Percentiles rank a stretch among this genome's conserved stretches.
phyloP scores from a whole-genome alignment of 495 filamentous ascomycete genomes.

The Penicillium chermesinum region DNA sequence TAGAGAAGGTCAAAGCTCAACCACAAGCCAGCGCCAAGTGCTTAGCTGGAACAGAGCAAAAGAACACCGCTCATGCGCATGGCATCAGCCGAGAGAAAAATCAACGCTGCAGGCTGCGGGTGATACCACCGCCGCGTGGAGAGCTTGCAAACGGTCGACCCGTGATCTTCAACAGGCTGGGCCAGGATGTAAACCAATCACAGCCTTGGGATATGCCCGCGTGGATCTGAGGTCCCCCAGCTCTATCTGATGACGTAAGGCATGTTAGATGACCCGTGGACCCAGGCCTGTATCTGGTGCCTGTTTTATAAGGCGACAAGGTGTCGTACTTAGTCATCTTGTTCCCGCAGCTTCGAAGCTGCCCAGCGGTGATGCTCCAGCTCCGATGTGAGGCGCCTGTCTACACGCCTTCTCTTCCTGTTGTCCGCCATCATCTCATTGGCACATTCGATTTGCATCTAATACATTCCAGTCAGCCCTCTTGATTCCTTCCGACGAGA shows the following conservation, averaged over 20 bases:
- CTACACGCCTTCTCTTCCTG: constrained; percentile 8
- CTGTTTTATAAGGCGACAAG: constrained; percentile 5
- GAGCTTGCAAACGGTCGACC: constrained; percentile 14
- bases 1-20: background rate
- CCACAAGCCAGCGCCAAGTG: background rate
- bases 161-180: too few relatives aligned
- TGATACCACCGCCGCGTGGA: constrained; percentile 10
- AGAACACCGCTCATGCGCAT: constrained; percentile 5
- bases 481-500: constrained; percentile 3
- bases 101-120: constrained; percentile 5
- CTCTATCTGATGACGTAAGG: background rate
- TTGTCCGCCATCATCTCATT: background rate
- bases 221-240: too few relatives aligned
- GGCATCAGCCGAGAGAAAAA: constrained; percentile 14
- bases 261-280: background rate
- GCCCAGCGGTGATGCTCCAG: constrained; percentile 13
- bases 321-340: constrained; percentile 10
- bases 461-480: background rate
- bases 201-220: too few relatives aligned
- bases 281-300: background rate
- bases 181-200: too few relatives aligned
- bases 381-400: constrained; percentile 3
- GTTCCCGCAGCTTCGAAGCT: constrained; percentile 17
- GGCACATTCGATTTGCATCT: background rate
- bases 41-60: background rate